Percentiles rank a stretch among this genome's conserved stretches.
phyloP scores from a whole-genome alignment of 345 rosid species.

The Aegle marmelos region DNA sequence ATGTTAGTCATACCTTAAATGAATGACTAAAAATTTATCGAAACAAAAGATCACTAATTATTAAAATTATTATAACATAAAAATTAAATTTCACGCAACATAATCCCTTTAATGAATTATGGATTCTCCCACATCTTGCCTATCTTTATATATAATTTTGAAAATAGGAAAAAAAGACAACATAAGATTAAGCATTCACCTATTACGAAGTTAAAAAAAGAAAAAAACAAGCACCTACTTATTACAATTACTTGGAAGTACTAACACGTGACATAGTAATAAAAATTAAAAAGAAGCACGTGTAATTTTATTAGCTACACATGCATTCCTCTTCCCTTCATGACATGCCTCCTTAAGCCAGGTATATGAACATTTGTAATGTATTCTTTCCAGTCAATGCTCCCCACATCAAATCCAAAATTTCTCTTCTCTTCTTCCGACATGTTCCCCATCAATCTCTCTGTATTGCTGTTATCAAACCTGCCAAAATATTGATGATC shows the following conservation, averaged over 20 bases:
- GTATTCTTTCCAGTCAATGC: slow-evolving; percentile 76
- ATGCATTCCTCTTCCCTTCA: slow-evolving; percentile 37
- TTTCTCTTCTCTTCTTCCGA: slow-evolving; percentile 66
- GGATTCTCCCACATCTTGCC: not conserved
- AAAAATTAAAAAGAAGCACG: not conserved
- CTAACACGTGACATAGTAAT: not conserved
- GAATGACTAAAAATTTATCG: too few relatives aligned
- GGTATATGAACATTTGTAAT: slow-evolving; percentile 66
- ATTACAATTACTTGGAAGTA: not conserved
- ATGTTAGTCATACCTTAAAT: too few relatives aligned
- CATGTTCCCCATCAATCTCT: slow-evolving; percentile 69
- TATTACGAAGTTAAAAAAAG: not conserved
- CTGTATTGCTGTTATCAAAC: slow-evolving; percentile 83
- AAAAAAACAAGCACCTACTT: not conserved
- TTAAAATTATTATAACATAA: too few relatives aligned
- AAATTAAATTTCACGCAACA: not conserved
- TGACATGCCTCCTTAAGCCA: slow-evolving; percentile 67
- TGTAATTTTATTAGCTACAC: not conserved
- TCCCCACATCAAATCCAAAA: slow-evolving; percentile 68
- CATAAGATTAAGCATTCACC: not conserved
- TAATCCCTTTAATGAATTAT: too few relatives aligned
- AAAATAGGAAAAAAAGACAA: too few relatives aligned
- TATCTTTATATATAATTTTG: not conserved
- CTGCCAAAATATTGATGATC: slow-evolving; percentile 25
- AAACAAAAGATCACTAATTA: too few relatives aligned